Conservation (phyloP, 257 asterid genomes). For the Scutellaria barbata region DNA sequence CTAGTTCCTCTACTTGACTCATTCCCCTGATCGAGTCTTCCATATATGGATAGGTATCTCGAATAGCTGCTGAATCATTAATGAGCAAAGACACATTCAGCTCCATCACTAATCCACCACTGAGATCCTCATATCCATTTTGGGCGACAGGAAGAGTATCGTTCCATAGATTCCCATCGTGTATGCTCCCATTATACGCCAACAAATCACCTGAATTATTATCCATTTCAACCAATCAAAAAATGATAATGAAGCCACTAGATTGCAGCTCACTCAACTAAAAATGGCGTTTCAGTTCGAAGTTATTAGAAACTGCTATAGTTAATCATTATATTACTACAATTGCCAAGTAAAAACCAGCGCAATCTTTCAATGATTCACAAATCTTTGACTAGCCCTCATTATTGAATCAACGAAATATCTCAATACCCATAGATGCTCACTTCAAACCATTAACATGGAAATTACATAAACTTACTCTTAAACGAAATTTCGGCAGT, state of each 20-base stretch:
- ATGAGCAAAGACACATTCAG: constrained; percentile 41
- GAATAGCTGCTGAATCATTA: constrained; percentile 40
- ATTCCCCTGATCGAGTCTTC: constrained; percentile 47
- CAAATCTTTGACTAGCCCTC: constrained; percentile 11
- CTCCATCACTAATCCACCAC: constrained; percentile 33
- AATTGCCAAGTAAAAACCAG: not conserved
- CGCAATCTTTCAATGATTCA: constrained; percentile 15
- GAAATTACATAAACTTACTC: not conserved
- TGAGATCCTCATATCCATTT: constrained; percentile 43
- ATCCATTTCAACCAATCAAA: constrained; percentile 27
- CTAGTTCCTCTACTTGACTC: constrained; percentile 52
- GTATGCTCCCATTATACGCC: constrained; percentile 44
- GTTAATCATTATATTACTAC: not conserved
- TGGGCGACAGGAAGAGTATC: constrained; percentile 41
- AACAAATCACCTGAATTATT: constrained; percentile 60
- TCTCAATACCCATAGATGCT: not conserved
- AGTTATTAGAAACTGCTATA: constrained; percentile 10
- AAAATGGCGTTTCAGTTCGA: constrained; percentile 11
- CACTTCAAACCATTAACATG: not conserved
- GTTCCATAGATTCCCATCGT: constrained; percentile 39
- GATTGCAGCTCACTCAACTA: constrained; percentile 10
- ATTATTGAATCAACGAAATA: constrained; percentile 4
- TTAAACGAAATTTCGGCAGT: constrained; percentile 7
- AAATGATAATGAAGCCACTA: constrained; percentile 17
- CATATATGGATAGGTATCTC: constrained; percentile 26